Conservation (phyloP, 495 filamentous ascomycete species). For the Penicillium subrubescens region DNA sequence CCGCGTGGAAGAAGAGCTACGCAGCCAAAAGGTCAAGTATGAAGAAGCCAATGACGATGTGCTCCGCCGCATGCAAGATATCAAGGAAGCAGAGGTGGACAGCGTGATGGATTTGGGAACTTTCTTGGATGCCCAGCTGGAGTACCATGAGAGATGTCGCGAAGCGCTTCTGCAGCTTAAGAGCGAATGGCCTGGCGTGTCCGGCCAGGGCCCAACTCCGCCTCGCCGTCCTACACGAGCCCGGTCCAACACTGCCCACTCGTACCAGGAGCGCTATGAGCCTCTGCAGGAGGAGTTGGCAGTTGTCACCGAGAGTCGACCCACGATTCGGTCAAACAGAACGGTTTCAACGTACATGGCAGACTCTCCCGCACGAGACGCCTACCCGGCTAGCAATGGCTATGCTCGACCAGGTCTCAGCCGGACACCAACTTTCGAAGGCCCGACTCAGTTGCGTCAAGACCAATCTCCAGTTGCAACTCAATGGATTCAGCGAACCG, state of each 20-base stretch:
- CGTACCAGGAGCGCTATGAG: slow-evolving; percentile 60
- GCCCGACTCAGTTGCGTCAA: slow-evolving; percentile 54
- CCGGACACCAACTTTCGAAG: slow-evolving; percentile 59
- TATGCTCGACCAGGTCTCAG: slow-evolving; percentile 46
- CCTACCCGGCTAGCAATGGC: slow-evolving; percentile 26
- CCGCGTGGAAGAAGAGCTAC: slow-evolving; percentile 88
- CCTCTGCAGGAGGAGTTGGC: slow-evolving; percentile 58
- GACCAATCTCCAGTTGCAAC: slow-evolving; percentile 48
- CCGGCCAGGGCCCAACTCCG: slow-evolving; percentile 31
- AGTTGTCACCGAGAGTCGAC: slow-evolving; percentile 48
- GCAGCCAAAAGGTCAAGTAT: slow-evolving; percentile 91
- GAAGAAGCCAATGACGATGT: slow-evolving; percentile 96
- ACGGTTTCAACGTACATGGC: slow-evolving; percentile 36
- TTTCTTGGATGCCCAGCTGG: slow-evolving; percentile 88
- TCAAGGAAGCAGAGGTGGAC: slow-evolving; percentile 87
- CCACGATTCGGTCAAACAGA: slow-evolving; percentile 62
- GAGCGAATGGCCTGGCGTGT: slow-evolving; percentile 65
- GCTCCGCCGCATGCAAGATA: slow-evolving; percentile 90
- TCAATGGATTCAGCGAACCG: slow-evolving; percentile 54
- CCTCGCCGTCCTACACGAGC: slow-evolving; percentile 50
- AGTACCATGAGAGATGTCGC: slow-evolving; percentile 86
- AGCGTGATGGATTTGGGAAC: slow-evolving; percentile 76
- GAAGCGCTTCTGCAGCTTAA: slow-evolving; percentile 71
- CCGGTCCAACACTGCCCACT: slow-evolving; percentile 64
- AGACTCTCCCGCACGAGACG: slow-evolving; percentile 40